phyloP scores from a whole-genome alignment of 2,329 filamentous ascomycete species.

The Pseudocercospora macadamiae region DNA sequence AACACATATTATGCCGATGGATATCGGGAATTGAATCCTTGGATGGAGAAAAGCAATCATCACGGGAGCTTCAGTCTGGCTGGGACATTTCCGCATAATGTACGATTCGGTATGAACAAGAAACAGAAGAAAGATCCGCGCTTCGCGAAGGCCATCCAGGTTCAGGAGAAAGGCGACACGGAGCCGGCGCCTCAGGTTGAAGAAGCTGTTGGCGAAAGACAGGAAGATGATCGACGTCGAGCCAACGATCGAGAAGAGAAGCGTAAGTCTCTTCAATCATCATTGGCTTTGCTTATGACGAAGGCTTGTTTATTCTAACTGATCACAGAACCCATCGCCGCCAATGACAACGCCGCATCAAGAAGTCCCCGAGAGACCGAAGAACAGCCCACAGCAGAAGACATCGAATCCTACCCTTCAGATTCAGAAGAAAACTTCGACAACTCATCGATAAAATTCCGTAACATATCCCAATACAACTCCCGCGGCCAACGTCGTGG shows the following conservation, averaged over 20 bases:
- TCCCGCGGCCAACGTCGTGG: slow-evolving; percentile 13
- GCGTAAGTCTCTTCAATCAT: no score
- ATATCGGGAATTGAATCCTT: slow-evolving; percentile 32
- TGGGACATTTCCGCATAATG: slow-evolving; percentile 32
- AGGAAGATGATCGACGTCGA: background rate
- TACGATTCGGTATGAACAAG: slow-evolving; percentile 26
- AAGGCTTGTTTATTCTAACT: background rate
- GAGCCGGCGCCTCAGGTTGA: slow-evolving; percentile 30
- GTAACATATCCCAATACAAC: slow-evolving; percentile 10
- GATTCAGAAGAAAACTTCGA: background rate
- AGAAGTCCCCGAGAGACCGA: background rate
- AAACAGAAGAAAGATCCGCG: background rate
- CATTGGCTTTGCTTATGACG: no score
- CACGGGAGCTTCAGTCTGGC: slow-evolving; percentile 31
- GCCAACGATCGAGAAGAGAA: background rate
- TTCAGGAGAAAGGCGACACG: slow-evolving; percentile 28
- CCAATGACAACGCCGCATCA: background rate
- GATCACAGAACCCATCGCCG: background rate
- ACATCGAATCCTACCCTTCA: background rate
- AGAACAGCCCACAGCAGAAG: slow-evolving; percentile 1
- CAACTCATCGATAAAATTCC: slow-evolving; percentile 10
- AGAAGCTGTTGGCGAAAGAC: slow-evolving; percentile 15
- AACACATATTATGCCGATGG: slow-evolving; percentile 33
- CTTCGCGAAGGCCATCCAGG: slow-evolving; percentile 12
- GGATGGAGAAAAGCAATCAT: slow-evolving; percentile 28